Percentiles rank a stretch among this genome's conserved stretches.
Evolutionary conservation across 2,329 filamentous ascomycete species (phyloP).

Genomic region (Aspergillus piperis): DNA sequence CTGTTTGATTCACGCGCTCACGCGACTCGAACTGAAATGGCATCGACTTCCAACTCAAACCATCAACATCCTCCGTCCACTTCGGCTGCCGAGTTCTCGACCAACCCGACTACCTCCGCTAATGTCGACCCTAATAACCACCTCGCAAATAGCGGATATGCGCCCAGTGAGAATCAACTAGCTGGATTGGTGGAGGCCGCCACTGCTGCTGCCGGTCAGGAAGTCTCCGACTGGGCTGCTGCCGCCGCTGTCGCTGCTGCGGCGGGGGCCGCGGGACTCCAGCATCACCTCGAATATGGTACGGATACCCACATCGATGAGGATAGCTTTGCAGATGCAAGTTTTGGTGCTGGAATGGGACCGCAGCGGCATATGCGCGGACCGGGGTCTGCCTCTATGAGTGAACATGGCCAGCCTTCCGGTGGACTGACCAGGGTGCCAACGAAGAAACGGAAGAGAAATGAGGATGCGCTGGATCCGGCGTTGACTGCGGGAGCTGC

Average conservation of each 20-base stretch:
- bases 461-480: conserved; percentile 41
- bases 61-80: conserved; percentile 32
- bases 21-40: conserved; percentile 23
- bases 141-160: conserved; percentile 32
- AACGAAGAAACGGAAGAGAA: conserved; percentile 45
- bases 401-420: conserved; percentile 31
- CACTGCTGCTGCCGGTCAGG: conserved; percentile 46
- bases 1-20: neutral
- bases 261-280: conserved; percentile 48
- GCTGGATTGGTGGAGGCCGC: conserved; percentile 50
- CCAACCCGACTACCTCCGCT: conserved; percentile 27
- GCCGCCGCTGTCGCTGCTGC: conserved; percentile 49
- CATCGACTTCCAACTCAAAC: conserved; percentile 30
- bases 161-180: conserved; percentile 46
- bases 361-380: conserved; percentile 31
- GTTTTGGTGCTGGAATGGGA: conserved; percentile 32
- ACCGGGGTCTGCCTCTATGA: conserved; percentile 22
- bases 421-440: conserved; percentile 35
- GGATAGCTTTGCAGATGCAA: conserved; percentile 41
- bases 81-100: conserved; percentile 31
- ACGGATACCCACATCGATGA: conserved; percentile 43
- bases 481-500: conserved; percentile 32
- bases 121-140: conserved; percentile 36
- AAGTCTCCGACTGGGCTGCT: conserved; percentile 45
- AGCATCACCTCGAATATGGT: conserved; percentile 44